Conservation (phyloP, 306 rosid species). For the Hippophae rhamnoides region DNA sequence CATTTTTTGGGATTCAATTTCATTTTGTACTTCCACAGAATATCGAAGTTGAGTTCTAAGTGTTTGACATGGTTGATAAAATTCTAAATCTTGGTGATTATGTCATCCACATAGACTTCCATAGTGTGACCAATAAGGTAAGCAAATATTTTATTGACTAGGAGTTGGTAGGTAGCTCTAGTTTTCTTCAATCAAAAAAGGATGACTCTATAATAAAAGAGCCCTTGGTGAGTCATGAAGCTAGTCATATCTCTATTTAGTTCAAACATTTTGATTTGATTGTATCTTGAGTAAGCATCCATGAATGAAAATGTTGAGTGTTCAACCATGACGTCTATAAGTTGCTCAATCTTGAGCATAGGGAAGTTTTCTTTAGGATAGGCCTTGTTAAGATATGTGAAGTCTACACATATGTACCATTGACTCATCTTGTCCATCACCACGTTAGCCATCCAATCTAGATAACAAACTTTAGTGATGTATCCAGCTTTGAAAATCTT, state of each 20-base stretch:
- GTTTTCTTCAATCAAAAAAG: neutral
- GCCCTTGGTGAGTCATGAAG: neutral
- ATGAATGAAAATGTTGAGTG: neutral
- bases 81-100: neutral
- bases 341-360: neutral
- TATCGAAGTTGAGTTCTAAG: too few species aligned
- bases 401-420: too few species aligned
- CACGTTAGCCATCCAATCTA: too few species aligned
- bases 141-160: neutral
- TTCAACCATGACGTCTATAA: neutral
- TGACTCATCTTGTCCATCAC: too few species aligned
- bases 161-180: neutral
- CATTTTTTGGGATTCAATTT: too few species aligned
- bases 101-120: neutral
- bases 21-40: neutral
- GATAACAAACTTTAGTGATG: too few species aligned
- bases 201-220: neutral
- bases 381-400: too few species aligned
- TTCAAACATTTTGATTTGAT: neutral
- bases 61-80: too few species aligned
- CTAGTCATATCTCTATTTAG: neutral
- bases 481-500: too few species aligned
- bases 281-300: neutral
- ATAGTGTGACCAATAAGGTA: neutral
- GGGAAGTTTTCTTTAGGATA: too few species aligned